Evolutionary conservation across 305 asterid genomes (phyloP).

Genomic region (Solanum hybrid): DNA sequence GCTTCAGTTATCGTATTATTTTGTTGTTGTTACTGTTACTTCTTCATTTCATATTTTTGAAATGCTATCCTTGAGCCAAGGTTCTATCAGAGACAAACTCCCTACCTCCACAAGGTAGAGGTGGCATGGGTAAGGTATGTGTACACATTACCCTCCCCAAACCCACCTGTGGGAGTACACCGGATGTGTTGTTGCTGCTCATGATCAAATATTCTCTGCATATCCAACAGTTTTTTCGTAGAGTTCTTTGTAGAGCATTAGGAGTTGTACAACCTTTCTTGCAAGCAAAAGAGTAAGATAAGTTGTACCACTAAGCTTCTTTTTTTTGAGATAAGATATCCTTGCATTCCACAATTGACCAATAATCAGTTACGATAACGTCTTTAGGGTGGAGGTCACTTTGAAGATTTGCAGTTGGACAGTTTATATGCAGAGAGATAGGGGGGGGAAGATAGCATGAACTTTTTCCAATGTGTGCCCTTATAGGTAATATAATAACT

Average conservation of each 20-base stretch:
- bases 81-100: background rate
- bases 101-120: background rate
- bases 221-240: background rate
- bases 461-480: background rate
- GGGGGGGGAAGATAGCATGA: background rate
- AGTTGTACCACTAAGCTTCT: background rate
- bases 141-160: background rate
- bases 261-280: background rate
- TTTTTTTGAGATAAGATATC: background rate
- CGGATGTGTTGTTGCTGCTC: background rate
- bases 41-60: background rate
- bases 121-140: background rate
- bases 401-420: background rate
- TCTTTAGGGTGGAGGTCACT: slow-evolving; percentile 4
- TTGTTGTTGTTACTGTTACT: background rate
- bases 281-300: background rate
- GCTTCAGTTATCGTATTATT: background rate
- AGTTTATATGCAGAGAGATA: background rate
- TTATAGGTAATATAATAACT: background rate
- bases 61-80: background rate
- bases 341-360: background rate
- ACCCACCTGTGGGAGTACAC: background rate
- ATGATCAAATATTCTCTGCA: background rate
- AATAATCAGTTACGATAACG: background rate
- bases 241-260: background rate